Percentiles rank a stretch among this genome's conserved stretches.
phyloP scores from a whole-genome alignment of 78 protist species.

The Dictyostelium citrinum region DNA sequence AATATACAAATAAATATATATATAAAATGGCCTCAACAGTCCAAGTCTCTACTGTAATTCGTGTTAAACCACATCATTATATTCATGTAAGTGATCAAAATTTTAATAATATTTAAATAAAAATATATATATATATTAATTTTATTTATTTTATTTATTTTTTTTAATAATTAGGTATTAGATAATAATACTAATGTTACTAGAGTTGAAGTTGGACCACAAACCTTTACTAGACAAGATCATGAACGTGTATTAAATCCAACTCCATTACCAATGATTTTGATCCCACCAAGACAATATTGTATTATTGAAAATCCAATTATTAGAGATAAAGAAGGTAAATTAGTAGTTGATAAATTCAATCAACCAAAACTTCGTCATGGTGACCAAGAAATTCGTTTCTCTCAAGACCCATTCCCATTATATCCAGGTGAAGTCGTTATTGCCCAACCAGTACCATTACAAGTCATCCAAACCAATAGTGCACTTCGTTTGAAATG shows the following conservation, averaged over 20 bases:
- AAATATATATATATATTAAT: background rate
- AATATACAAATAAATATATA: constrained; percentile 11
- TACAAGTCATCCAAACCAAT: constrained; percentile 77
- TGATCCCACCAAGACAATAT: constrained; percentile 89
- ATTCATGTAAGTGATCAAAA: constrained; percentile 76
- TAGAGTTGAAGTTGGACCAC: constrained; percentile 88
- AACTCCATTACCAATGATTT: constrained; percentile 80
- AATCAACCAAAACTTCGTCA: constrained; percentile 83
- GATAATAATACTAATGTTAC: constrained; percentile 89
- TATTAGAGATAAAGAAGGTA: constrained; percentile 40
- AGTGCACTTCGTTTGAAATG: constrained; percentile 87
- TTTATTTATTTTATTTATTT: background rate
- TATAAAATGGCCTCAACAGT: background rate
- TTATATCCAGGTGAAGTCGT: constrained; percentile 93
- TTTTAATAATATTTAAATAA: too few relatives aligned
- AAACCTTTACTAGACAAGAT: constrained; percentile 88
- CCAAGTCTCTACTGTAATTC: constrained; percentile 66
- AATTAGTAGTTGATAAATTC: constrained; percentile 44
- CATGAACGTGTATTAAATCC: constrained; percentile 82
- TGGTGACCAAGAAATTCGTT: constrained; percentile 91
- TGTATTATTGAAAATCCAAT: constrained; percentile 88
- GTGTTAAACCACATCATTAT: constrained; percentile 84
- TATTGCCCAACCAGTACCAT: constrained; percentile 49
- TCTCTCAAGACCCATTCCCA: constrained; percentile 89
- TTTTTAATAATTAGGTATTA: constrained; percentile 48